Evolutionary conservation across 352 stramenopile species (phyloP).

Genomic region (Phytophthora vignae): DNA sequence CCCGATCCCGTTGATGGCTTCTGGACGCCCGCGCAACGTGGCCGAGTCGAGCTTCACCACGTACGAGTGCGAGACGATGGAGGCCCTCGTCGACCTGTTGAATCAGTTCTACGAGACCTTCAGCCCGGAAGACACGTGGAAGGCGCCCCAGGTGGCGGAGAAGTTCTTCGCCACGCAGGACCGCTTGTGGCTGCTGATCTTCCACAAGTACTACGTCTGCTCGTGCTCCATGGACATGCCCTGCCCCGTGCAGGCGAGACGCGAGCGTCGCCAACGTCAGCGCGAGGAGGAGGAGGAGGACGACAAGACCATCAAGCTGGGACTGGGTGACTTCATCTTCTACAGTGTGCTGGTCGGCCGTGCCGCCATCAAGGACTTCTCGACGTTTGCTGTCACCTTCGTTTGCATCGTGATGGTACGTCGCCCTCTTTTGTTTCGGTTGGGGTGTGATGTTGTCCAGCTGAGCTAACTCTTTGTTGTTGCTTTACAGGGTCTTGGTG

Average conservation of each 20-base stretch:
- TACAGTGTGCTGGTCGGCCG: constrained; percentile 98
- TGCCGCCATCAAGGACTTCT: constrained; percentile 96
- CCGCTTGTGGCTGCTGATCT: constrained; percentile 83
- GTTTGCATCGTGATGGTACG: constrained; percentile 94
- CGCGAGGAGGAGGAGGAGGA: constrained; percentile 67
- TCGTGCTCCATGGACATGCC: constrained; percentile 84
- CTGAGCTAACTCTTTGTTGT: constrained; percentile 10
- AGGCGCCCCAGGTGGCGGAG: constrained; percentile 77
- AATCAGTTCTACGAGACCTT: constrained; percentile 80
- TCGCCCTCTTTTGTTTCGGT: not conserved
- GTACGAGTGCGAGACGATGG: constrained; percentile 82
- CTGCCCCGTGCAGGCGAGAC: constrained; percentile 73
- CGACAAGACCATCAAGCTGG: constrained; percentile 94
- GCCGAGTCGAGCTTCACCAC: constrained; percentile 80
- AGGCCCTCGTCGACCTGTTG: constrained; percentile 71
- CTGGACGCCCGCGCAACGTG: constrained; percentile 66
- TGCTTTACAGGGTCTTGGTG: constrained; percentile 76
- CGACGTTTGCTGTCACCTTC: constrained; percentile 94
- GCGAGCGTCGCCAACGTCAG: constrained; percentile 57
- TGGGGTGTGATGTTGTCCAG: not conserved
- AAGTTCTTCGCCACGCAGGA: constrained; percentile 86
- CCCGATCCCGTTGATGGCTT: constrained; percentile 39
- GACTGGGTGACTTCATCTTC: constrained; percentile 99
- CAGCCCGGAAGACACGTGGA: constrained; percentile 84
- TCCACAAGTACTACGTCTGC: constrained; percentile 89